Conservation (phyloP, 768 basidiomycete genomes). For the Tephrocybe sp. region DNA sequence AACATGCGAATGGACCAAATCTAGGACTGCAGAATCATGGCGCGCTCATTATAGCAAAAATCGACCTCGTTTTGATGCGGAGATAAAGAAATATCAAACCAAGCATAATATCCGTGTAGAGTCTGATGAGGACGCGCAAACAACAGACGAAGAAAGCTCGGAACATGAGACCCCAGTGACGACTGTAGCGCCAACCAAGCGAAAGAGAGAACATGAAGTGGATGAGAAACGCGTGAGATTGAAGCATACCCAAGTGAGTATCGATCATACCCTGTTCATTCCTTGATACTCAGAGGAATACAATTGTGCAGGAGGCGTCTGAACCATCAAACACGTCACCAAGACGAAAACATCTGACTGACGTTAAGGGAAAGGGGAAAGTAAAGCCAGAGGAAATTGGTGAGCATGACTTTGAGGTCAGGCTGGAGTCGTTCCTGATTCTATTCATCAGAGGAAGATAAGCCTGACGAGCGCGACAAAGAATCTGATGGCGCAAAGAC, state of each 20-base stretch:
- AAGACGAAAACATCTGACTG: neutral
- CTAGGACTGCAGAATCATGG: slow-evolving; percentile 42
- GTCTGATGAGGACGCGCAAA: neutral
- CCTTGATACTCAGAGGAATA: too few relatives aligned
- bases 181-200: slow-evolving; percentile 4
- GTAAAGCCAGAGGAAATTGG: neutral
- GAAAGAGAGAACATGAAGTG: slow-evolving; percentile 8
- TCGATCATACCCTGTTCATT: neutral
- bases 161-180: neutral
- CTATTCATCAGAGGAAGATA: neutral
- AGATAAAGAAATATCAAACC: slow-evolving; percentile 7
- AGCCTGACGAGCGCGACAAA: neutral
- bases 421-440: neutral
- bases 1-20: too few relatives aligned
- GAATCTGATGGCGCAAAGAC: neutral
- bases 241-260: slow-evolving; percentile 4
- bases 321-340: neutral
- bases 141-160: neutral
- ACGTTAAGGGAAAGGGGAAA: neutral
- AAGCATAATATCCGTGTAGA: neutral
- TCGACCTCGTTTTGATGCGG: slow-evolving; percentile 5
- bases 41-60: slow-evolving; percentile 56
- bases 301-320: neutral
- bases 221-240: slow-evolving; percentile 7
- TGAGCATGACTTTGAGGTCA: neutral